A percentile compares a stretch with the other conserved stretches of the same genome.
These are phyloP conservation scores for Yarrowia sp. DNA, from an alignment of 805 yeast species.

Conservation along the genomic window DNA sequence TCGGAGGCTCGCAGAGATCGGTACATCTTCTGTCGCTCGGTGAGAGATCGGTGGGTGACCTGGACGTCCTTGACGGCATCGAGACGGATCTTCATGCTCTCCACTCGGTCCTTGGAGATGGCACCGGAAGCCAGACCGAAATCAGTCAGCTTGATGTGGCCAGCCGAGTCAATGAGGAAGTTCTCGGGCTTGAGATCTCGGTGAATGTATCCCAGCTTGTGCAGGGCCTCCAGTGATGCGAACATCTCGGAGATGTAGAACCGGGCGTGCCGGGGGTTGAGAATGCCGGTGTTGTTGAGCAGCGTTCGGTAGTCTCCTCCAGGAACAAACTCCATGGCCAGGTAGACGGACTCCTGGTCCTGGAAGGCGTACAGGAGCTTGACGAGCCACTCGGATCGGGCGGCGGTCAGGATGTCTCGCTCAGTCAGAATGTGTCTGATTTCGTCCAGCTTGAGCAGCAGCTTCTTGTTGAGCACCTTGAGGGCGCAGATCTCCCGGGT, in stretches of 20 bases:
- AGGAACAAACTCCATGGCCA: conserved; percentile 99
- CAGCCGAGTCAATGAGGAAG: conserved; percentile 85
- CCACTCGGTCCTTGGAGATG: conserved; percentile 89
- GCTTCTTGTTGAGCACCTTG: conserved; percentile 85
- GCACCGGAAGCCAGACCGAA: conserved; percentile 98
- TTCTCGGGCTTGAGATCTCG: conserved; percentile 97
- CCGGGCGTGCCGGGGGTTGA: conserved; percentile 94
- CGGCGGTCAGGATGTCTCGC: conserved; percentile 94
- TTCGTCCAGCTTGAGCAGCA: conserved; percentile 88
- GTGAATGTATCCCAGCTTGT: conserved; percentile 94
- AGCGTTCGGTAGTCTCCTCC: conserved; percentile 98
- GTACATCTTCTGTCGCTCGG: conserved; percentile 87
- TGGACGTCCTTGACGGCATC: conserved; percentile 79
- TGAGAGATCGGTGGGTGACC: conserved; percentile 72
- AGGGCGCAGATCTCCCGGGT: conserved; percentile 95
- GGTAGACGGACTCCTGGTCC: conserved; percentile 83
- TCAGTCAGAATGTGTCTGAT: conserved; percentile 95
- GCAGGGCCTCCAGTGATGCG: conserved; percentile 89
- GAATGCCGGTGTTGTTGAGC: conserved; percentile 88
- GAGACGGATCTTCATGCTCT: conserved; percentile 75
- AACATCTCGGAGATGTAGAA: conserved; percentile 97
- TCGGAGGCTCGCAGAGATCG: conserved; percentile 74
- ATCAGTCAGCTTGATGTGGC: conserved; percentile 93
- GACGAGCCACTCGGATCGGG: conserved; percentile 95
- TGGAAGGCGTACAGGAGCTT: conserved; percentile 94